phyloP scores from a whole-genome alignment of 345 rosid genomes.

The Syzygium grande region DNA sequence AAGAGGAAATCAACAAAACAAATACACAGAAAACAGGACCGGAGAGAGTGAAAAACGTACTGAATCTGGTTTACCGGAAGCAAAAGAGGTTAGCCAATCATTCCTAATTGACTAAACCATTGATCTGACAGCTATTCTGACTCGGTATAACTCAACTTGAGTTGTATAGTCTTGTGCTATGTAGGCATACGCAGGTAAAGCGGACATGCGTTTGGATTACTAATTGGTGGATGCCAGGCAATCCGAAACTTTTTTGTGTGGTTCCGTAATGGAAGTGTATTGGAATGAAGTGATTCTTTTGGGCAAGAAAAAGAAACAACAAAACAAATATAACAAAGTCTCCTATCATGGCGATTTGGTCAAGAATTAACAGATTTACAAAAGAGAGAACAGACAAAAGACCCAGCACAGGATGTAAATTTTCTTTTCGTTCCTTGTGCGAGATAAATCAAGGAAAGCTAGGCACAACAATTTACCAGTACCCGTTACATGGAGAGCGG shows the following conservation, averaged over 20 bases:
- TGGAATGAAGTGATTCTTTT: no score
- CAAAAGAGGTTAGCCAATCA: not conserved
- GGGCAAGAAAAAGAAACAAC: no score
- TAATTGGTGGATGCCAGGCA: no score
- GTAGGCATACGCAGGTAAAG: not conserved
- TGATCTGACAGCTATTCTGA: not conserved
- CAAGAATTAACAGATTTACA: not conserved
- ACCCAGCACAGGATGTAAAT: not conserved
- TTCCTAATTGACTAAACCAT: not conserved
- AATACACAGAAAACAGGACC: not conserved
- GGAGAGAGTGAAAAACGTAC: not conserved
- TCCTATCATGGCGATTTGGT: not conserved
- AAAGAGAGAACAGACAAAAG: not conserved
- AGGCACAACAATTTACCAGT: not conserved
- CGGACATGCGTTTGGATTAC: not conserved
- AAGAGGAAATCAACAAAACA: not conserved
- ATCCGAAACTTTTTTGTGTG: no score
- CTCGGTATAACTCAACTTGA: not conserved
- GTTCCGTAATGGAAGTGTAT: no score
- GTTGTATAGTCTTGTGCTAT: not conserved
- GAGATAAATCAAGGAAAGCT: fast-evolving
- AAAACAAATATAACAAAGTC: not conserved
- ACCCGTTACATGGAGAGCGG: not conserved
- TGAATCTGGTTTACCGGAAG: not conserved
- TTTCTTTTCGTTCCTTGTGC: not conserved